Evolutionary conservation across 345 rosid species (phyloP).

Genomic region (Draba incana): DNA sequence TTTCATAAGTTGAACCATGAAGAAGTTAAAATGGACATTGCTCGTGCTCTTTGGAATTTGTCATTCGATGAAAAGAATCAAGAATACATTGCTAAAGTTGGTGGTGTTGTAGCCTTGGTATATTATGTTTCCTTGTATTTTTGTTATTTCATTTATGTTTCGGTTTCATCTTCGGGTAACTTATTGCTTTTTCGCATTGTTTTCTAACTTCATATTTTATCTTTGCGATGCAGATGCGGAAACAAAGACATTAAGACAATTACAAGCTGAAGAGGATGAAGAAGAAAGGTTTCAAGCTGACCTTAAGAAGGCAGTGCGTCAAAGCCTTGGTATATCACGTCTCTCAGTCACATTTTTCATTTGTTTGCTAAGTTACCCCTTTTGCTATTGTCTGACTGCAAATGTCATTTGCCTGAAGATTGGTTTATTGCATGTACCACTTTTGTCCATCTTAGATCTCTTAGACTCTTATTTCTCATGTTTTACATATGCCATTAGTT

Average conservation of each 20-base stretch:
- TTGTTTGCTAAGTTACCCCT: conserved; percentile 13
- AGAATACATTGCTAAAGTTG: no score
- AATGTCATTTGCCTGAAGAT: conserved; percentile 13
- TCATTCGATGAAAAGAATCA: no score
- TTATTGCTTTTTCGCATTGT: no score
- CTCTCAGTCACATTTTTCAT: not conserved
- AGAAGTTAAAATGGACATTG: no score
- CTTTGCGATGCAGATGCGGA: conserved; percentile 48
- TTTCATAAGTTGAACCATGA: no score
- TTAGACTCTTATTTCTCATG: not conserved
- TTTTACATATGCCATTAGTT: conserved; percentile 11
- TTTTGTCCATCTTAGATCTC: conserved; percentile 12
- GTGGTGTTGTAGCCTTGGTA: no score
- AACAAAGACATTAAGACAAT: conserved; percentile 72
- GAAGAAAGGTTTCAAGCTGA: conserved; percentile 98
- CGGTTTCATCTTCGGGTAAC: no score
- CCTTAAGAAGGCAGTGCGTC: conserved; percentile 74
- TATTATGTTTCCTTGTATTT: no score
- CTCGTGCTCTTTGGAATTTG: no score
- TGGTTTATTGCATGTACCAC: not conserved
- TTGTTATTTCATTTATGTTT: no score
- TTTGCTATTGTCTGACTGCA: conserved; percentile 12
- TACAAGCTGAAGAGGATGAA: conserved; percentile 81
- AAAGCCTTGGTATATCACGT: conserved; percentile 99
- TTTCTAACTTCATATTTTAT: conserved; percentile 25